These are phyloP conservation scores for Vachellia collinsii DNA, from an alignment of 306 rosid genomes.

Conservation along the genomic window DNA sequence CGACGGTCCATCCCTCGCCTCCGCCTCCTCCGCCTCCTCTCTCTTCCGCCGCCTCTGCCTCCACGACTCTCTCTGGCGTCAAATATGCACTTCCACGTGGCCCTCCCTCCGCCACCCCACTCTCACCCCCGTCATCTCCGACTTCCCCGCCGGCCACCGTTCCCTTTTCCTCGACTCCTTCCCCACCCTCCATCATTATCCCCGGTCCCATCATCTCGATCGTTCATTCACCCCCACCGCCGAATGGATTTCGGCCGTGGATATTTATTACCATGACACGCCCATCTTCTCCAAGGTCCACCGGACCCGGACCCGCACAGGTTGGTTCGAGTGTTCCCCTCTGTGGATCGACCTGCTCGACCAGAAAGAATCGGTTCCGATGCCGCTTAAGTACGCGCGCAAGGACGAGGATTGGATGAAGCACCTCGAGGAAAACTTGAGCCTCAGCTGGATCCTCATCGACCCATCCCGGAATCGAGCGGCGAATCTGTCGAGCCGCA, in stretches of 20 bases:
- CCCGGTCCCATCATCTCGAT: neutral
- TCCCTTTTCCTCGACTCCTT: constrained; percentile 44
- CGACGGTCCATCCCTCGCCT: constrained; percentile 68
- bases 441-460: constrained; percentile 74
- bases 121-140: constrained; percentile 46
- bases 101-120: constrained; percentile 59
- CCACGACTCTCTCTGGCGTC: constrained; percentile 63
- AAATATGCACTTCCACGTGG: constrained; percentile 60
- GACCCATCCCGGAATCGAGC: constrained; percentile 59
- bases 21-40: constrained; percentile 55
- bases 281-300: constrained; percentile 59
- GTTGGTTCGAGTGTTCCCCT: constrained; percentile 70
- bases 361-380: constrained; percentile 56
- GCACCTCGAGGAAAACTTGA: constrained; percentile 55
- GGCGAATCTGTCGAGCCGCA: constrained; percentile 65
- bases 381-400: constrained; percentile 38
- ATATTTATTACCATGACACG: constrained; percentile 53
- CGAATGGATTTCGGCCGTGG: constrained; percentile 72
- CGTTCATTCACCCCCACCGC: constrained; percentile 12
- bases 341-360: constrained; percentile 66
- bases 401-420: constrained; percentile 41
- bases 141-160: constrained; percentile 59
- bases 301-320: constrained; percentile 45
- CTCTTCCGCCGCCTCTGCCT: constrained; percentile 57
- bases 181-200: neutral